Conservation (phyloP, 2,329 filamentous ascomycete species). For the Hortaea werneckii region DNA sequence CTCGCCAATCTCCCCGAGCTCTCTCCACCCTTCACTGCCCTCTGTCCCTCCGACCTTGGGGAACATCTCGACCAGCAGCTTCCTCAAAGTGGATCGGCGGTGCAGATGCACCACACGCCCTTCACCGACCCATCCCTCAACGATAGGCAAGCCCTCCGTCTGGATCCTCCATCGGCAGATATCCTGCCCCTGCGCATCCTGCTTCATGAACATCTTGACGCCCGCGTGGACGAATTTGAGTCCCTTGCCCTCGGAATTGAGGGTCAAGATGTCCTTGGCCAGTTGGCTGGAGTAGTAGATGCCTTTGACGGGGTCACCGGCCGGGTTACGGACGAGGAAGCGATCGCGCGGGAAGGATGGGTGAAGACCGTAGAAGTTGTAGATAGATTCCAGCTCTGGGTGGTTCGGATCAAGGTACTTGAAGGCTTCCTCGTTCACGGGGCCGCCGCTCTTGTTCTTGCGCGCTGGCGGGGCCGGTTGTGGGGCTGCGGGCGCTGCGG, state of each 20-base stretch:
- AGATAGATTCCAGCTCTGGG: conserved; percentile 65
- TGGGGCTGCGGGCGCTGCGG: conserved; percentile 2
- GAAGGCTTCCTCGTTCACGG: conserved; percentile 77
- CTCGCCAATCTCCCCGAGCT: conserved; percentile 80
- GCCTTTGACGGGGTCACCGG: conserved; percentile 79
- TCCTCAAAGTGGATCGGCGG: conserved; percentile 68
- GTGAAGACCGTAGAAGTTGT: conserved; percentile 75
- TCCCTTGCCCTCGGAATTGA: conserved; percentile 72
- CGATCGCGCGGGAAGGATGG: conserved; percentile 76
- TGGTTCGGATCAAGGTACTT: conserved; percentile 74
- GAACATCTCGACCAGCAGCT: conserved; percentile 91
- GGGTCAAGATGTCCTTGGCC: conserved; percentile 70
- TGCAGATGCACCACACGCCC: conserved; percentile 63
- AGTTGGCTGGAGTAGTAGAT: conserved; percentile 92
- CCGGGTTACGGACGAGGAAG: conserved; percentile 91
- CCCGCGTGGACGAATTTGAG: conserved; percentile 95
- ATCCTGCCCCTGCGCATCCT: conserved; percentile 77
- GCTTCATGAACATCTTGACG: conserved; percentile 98
- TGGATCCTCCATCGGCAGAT: conserved; percentile 94
- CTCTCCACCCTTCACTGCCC: conserved; percentile 54
- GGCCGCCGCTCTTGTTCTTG: conserved; percentile 19
- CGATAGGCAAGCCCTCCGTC: conserved; percentile 81
- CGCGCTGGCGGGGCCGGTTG: conserved; percentile 5
- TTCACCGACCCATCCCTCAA: conserved; percentile 81
- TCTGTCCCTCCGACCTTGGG: conserved; percentile 56